A percentile compares a stretch with the other conserved stretches of the same genome.
Conservation (phyloP, 805 yeast species). For the Maudiozyma pseudohumilis region DNA sequence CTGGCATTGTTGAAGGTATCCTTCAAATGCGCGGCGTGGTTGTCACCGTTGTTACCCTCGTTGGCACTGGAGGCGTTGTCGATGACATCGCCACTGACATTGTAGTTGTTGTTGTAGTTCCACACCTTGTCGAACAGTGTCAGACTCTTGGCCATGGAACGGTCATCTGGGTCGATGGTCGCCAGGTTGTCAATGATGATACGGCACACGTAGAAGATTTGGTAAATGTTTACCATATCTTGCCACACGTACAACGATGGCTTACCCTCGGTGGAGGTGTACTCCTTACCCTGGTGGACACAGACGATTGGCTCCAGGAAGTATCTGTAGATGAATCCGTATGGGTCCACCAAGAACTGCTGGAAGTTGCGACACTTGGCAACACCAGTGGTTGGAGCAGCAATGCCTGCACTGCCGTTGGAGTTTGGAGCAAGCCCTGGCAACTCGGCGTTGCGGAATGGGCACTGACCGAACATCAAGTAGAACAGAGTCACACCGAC, state of each 20-base stretch:
- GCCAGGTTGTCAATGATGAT: conserved; percentile 11
- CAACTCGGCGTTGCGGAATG: conserved; percentile 41
- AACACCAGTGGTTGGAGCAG: neutral
- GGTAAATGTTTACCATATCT: conserved; percentile 9
- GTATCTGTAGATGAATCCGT: conserved; percentile 17
- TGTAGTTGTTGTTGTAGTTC: conserved; percentile 3
- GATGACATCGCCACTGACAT: neutral
- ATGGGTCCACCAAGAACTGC: conserved; percentile 30
- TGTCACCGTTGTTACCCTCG: neutral
- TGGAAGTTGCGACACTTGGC: conserved; percentile 23
- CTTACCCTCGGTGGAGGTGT: conserved; percentile 5
- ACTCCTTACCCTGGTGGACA: conserved; percentile 5
- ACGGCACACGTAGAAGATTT: conserved; percentile 9
- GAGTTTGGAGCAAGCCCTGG: no score
- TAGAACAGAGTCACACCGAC: conserved; percentile 73
- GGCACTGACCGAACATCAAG: conserved; percentile 72
- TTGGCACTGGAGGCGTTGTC: neutral
- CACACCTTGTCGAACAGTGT: conserved; percentile 7
- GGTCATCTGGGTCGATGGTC: conserved; percentile 7
- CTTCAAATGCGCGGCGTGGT: neutral
- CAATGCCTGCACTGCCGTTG: neutral
- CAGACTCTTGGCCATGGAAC: conserved; percentile 9
- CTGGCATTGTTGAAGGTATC: neutral
- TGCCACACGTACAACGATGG: conserved; percentile 13
- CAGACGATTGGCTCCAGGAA: conserved; percentile 14